Base-by-base conservation (phyloP, 2,329 filamentous ascomycete genomes). In the Monilinia vaccinii-corymbosi region DNA sequence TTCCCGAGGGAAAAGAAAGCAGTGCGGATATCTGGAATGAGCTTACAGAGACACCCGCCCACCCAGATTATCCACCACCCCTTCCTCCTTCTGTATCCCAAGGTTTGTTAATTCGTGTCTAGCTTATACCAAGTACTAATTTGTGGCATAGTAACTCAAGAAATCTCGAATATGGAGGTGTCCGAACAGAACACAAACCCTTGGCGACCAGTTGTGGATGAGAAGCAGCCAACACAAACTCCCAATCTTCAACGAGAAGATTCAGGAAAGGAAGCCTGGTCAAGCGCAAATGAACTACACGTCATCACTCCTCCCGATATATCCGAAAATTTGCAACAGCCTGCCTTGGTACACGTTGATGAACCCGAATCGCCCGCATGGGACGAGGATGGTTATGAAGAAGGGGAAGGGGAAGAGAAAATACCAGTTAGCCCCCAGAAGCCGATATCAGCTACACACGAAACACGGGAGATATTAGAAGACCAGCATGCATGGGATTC, bases 291-390 rank as follows among this genome's bases (percentile, higher is more conserved):
- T 31, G 21, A 58, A 31, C 14, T 16, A 45, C 16, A 45, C 6
- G 21, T 16, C 14, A 32, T 16, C 49, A 49, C 36, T 3, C 36
- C 51, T 36, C 23, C 44, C 2, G 25, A 45, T 11, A 21, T 38
- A 13, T 38, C 57, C 28, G 40, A 53, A 21, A 9, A 50, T 16
- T 60, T 49, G n/a, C 63, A 62, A 28, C 65, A 63, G n/a, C 57
- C 65, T 28, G 61, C 65, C n/a, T 57, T 69, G 45, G 51, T 71
- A n/a, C 62, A 71, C 60, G 38, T 68, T 28, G 67, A 70, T n/a
- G 64, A 66, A 45, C 63, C 65, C 11, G 69, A 70, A 62, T 70
- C 70, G 1, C 69, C 67, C n/a, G 69, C 67, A 42, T 71, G 69
- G 69, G 67, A 71, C 46, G 70, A 71, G 36, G 69, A 71, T 62